Evolutionary conservation across 176 grass and related monocot species (phyloP), one percentile per base, ranked within the genome.

Genomic region (Musa schizocarpa): DNA sequence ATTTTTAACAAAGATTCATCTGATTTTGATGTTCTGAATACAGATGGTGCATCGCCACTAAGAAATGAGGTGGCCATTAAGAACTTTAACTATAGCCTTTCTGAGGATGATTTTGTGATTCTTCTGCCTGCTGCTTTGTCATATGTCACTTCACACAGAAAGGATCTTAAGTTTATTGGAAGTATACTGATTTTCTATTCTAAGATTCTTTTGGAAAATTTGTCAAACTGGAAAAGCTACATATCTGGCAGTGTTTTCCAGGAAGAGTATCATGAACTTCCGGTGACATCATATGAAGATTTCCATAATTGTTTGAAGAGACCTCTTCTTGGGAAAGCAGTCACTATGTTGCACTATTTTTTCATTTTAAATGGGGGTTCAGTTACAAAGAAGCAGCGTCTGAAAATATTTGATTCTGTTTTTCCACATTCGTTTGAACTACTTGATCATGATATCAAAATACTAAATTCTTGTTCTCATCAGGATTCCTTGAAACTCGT

Each of bases 101-200:
- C 74, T 70, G 87, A 81, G 52, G 83, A 85, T 74, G 80, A 85
- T 69, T 82, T 80, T 85, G 69, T 96, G 77, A 83, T 92, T 86
- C 75, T 96, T 72, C 78, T 96, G 13, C 93, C 93, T 71, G 85
- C 87, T 74, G 85, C 87, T 85, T 88, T 96, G 51, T 85, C 86
- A 75, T 96, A 84, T 73, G 77, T 88, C 61, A 84, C 77, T 81
- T 73, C 24, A 26, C n/a, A 79, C 81, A 74, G 50, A 77, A 78
- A 65, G 77, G 76, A 81, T 90, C 77, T 59, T 80, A 71, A 81
- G 71, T 77, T 68, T 63, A 71, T 83, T 81, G 69, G 53, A 68
- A 59, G 69, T 75, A 76, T 92, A 77, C 66, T 59, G 13, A 74
- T 66, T 52, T 92, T 96, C 78, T 96, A 92, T 79, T 68, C 71